Evolutionary conservation across 768 basidiomycete genomes (phyloP).

Genomic region (Rhizopogon vesiculosus): DNA sequence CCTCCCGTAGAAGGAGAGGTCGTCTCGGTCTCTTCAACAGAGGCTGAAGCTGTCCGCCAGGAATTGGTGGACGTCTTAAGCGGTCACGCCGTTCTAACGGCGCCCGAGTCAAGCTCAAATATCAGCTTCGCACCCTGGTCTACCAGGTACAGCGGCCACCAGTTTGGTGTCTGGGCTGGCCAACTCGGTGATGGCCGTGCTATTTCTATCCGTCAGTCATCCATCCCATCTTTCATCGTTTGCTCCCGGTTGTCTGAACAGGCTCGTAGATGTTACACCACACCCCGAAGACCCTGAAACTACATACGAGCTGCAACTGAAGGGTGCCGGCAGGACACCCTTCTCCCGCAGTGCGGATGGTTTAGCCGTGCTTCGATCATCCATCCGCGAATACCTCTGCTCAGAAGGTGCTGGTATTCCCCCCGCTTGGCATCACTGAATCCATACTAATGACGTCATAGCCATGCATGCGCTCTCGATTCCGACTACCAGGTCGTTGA

Average conservation of each 20-base stretch:
- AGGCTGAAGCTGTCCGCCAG: constrained; percentile 46
- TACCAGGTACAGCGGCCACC: constrained; percentile 86
- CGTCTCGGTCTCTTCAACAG: constrained; percentile 7
- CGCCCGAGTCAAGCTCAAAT: constrained; percentile 21
- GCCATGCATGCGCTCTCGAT: constrained; percentile 79
- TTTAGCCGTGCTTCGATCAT: constrained; percentile 90
- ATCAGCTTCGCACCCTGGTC: constrained; percentile 63
- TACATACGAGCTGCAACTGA: constrained; percentile 86
- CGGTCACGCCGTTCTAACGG: constrained; percentile 70
- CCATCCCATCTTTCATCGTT: background rate
- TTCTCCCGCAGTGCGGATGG: constrained; percentile 93
- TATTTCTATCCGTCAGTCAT: constrained; percentile 66
- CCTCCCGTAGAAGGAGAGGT: constrained; percentile 25
- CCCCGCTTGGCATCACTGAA: background rate
- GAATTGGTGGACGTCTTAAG: constrained; percentile 80
- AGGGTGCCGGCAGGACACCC: constrained; percentile 91
- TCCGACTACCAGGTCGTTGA: constrained; percentile 84
- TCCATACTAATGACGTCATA: constrained; percentile 36
- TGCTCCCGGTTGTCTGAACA: constrained; percentile 4
- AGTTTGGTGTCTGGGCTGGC: constrained; percentile 87
- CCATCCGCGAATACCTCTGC: constrained; percentile 89
- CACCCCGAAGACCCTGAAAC: constrained; percentile 53
- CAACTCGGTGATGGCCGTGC: constrained; percentile 96
- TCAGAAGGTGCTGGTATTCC: constrained; percentile 61
- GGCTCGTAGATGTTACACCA: constrained; percentile 63